Conservation (phyloP, 1,139 yeast genomes). For the Protomyces lactucae-debilis region DNA sequence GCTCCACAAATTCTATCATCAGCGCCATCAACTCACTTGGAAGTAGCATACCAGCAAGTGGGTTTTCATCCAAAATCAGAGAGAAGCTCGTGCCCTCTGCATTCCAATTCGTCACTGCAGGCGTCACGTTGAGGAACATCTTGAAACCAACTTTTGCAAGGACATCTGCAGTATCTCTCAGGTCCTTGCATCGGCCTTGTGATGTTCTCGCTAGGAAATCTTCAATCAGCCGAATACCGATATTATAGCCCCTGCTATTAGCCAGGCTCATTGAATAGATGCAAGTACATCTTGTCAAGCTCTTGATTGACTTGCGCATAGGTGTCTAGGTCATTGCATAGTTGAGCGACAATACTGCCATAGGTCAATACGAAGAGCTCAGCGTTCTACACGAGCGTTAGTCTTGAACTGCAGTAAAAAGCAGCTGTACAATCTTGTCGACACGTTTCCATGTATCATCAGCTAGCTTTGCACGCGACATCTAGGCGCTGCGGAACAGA, state of each 20-base stretch:
- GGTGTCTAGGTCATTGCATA: slow-evolving; percentile 78
- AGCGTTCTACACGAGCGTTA: slow-evolving; percentile 51
- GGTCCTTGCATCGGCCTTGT: slow-evolving; percentile 69
- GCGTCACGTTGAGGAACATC: slow-evolving; percentile 76
- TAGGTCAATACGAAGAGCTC: slow-evolving; percentile 89
- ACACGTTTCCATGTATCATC: slow-evolving; percentile 93
- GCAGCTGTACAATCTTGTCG: slow-evolving; percentile 61
- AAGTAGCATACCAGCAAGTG: slow-evolving; percentile 50
- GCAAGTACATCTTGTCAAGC: slow-evolving; percentile 64
- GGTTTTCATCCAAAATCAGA: slow-evolving; percentile 73
- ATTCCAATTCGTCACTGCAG: slow-evolving; percentile 72
- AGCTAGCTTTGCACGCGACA: slow-evolving; percentile 44
- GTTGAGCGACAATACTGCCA: slow-evolving; percentile 91
- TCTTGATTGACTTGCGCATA: slow-evolving; percentile 75
- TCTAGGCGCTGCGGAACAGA: background rate
- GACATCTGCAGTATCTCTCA: slow-evolving; percentile 83
- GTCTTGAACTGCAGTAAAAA: slow-evolving; percentile 31
- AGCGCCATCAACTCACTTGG: background rate
- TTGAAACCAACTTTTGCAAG: slow-evolving; percentile 84
- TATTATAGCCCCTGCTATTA: slow-evolving; percentile 62
- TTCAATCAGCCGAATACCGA: slow-evolving; percentile 85
- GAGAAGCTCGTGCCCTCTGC: slow-evolving; percentile 69
- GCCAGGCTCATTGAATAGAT: background rate
- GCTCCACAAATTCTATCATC: slow-evolving; percentile 71
- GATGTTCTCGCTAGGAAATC: slow-evolving; percentile 88